These are phyloP conservation scores for Suillus paluster DNA, from an alignment of 768 basidiomycete species.

Conservation along the genomic window DNA sequence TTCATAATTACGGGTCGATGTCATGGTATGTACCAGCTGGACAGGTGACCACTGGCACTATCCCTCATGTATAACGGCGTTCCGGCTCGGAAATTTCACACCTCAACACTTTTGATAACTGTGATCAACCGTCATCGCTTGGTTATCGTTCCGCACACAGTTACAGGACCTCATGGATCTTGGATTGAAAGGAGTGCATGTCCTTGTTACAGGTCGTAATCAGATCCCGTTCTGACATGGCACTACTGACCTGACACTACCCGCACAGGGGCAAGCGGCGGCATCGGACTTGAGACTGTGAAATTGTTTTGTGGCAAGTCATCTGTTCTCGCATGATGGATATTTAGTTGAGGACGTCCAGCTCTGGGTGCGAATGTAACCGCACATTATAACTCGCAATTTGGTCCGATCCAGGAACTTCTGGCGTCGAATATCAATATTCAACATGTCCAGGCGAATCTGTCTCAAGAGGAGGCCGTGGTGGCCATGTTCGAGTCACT, in stretches of 20 bases:
- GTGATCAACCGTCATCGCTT: neutral
- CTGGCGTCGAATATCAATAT: conserved; percentile 34
- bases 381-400: too few relatives aligned
- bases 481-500: too few relatives aligned
- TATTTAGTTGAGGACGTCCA: conserved; percentile 28
- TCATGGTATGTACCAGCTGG: too few relatives aligned
- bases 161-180: conserved; percentile 65
- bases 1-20: neutral
- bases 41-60: conserved; percentile 4
- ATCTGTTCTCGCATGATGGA: neutral
- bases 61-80: conserved; percentile 10
- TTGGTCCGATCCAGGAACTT: conserved; percentile 46
- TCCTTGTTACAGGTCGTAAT: conserved; percentile 61
- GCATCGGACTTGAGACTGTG: conserved; percentile 70
- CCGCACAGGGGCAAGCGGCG: conserved; percentile 68
- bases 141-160: neutral
- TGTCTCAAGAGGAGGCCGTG: conserved; percentile 61
- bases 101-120: neutral
- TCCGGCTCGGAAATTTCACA: conserved; percentile 1
- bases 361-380: conserved; percentile 75
- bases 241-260: neutral
- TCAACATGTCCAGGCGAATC: conserved; percentile 56
- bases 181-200: too few relatives aligned
- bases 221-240: neutral
- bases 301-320: conserved; percentile 58